Conservation (phyloP, 192 early-diverging fungal genomes). For the Coemansia sp. region DNA sequence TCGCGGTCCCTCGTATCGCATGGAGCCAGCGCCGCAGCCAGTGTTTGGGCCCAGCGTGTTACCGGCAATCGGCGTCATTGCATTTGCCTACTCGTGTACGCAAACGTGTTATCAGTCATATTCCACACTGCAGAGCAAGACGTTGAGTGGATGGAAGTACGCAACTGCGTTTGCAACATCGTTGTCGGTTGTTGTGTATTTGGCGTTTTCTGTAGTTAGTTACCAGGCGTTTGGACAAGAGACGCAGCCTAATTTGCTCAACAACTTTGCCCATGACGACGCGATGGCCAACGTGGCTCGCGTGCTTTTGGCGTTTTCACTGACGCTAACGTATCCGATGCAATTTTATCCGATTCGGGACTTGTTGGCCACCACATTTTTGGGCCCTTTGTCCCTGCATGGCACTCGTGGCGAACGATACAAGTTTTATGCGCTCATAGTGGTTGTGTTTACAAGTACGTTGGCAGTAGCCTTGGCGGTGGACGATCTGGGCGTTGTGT, state of each 20-base stretch:
- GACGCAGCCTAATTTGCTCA: slow-evolving; percentile 65
- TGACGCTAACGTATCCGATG: slow-evolving; percentile 62
- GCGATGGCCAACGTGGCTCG: slow-evolving; percentile 62
- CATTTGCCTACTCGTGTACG: slow-evolving; percentile 65
- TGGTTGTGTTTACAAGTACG: slow-evolving; percentile 36
- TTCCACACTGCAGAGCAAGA: slow-evolving; percentile 51
- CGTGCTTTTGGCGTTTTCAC: slow-evolving; percentile 58
- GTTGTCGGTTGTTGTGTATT: slow-evolving; percentile 55
- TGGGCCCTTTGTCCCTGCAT: slow-evolving; percentile 18
- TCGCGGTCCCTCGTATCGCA: slow-evolving; percentile 55
- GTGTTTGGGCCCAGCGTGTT: slow-evolving; percentile 61
- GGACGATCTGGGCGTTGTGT: slow-evolving; percentile 50
- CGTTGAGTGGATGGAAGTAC: slow-evolving; percentile 50
- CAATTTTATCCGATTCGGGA: slow-evolving; percentile 55
- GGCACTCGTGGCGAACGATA: background rate
- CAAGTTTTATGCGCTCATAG: slow-evolving; percentile 18
- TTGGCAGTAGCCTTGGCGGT: slow-evolving; percentile 31
- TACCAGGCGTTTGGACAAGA: slow-evolving; percentile 62
- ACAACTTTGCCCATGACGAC: slow-evolving; percentile 63
- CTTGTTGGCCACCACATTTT: slow-evolving; percentile 18
- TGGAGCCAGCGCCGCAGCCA: slow-evolving; percentile 52
- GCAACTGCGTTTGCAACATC: slow-evolving; percentile 55
- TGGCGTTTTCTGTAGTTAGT: slow-evolving; percentile 62
- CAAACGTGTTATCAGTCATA: slow-evolving; percentile 64
- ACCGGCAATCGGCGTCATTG: slow-evolving; percentile 64